phyloP scores from a whole-genome alignment of 371 early-diverging fungal genomes.

The Chytridium lagenaria region DNA sequence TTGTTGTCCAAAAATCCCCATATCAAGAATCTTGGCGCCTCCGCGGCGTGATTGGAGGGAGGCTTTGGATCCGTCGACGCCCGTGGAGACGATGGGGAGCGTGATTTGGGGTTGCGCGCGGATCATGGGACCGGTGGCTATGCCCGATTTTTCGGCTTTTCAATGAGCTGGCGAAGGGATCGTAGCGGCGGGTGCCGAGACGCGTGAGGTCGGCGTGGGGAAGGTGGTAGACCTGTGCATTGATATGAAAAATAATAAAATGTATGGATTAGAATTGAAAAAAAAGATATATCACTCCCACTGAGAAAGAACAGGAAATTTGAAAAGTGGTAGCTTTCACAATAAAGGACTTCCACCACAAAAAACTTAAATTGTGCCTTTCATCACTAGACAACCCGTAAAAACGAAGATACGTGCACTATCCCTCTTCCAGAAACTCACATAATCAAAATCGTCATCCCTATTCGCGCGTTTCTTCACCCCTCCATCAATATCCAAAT shows the following conservation, averaged over 20 bases:
- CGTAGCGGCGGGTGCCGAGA: conserved; percentile 40
- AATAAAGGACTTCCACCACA: no score
- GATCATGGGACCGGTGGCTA: conserved; percentile 7
- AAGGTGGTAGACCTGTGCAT: conserved; percentile 50
- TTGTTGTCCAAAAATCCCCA: no score
- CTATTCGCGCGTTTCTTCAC: conserved; percentile 41
- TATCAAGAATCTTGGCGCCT: conserved; percentile 21
- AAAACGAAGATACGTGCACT: no score
- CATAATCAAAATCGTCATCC: conserved; percentile 60
- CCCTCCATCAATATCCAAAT: conserved; percentile 49
- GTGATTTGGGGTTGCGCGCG: conserved; percentile 1
- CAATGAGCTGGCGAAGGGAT: conserved; percentile 44
- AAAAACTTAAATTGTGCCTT: no score
- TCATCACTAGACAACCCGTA: no score
- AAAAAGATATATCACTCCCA: no score
- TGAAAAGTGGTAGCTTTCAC: no score
- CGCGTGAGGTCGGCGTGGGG: conserved; percentile 53
- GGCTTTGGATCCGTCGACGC: neutral
- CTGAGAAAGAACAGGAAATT: no score
- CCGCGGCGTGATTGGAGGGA: conserved; percentile 14
- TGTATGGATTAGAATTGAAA: no score
- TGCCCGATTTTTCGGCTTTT: conserved; percentile 5
- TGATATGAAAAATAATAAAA: neutral
- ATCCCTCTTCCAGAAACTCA: no score
- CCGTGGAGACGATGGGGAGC: neutral